Evolutionary conservation across 805 yeast genomes (phyloP).

Genomic region (Starmerella riodocensis): DNA sequence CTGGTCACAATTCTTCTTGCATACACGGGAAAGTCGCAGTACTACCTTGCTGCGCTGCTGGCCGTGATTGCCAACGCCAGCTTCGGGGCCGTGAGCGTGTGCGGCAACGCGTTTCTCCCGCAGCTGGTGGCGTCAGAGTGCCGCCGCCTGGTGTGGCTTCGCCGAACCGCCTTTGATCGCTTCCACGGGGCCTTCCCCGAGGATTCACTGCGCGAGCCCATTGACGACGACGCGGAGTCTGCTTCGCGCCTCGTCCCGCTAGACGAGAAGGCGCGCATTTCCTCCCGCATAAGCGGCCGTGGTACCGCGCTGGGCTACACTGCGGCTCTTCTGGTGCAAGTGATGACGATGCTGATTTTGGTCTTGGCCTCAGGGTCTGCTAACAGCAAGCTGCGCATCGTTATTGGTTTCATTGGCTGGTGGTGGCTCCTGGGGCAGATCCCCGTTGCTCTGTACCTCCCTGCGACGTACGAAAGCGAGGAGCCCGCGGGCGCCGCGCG

Average conservation of each 20-base stretch:
- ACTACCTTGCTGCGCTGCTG: constrained; percentile 39
- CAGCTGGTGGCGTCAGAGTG: constrained; percentile 30
- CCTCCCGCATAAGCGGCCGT: constrained; percentile 32
- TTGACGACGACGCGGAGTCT: not conserved
- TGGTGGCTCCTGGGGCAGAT: constrained; percentile 70
- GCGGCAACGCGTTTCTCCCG: constrained; percentile 65
- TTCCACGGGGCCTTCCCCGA: constrained; percentile 16
- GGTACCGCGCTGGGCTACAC: constrained; percentile 63
- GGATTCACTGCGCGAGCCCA: not conserved
- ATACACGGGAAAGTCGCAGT: constrained; percentile 28
- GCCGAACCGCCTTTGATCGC: constrained; percentile 14
- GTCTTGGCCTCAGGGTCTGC: constrained; percentile 21
- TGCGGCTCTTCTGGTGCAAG: constrained; percentile 56
- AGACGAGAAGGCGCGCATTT: constrained; percentile 10
- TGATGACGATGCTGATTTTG: constrained; percentile 42
- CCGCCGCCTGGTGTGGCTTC: constrained; percentile 6
- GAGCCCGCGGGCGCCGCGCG: not conserved
- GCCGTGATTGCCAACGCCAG: constrained; percentile 54
- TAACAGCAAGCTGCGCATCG: constrained; percentile 27
- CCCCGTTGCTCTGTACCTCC: constrained; percentile 41
- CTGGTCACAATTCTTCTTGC: constrained; percentile 38
- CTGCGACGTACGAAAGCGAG: constrained; percentile 21
- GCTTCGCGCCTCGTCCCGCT: not conserved
- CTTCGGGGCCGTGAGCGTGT: constrained; percentile 66
- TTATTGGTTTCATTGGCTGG: constrained; percentile 49